Conservation (phyloP, 2,329 filamentous ascomycete genomes). For the Emericellopsis atlantica region DNA sequence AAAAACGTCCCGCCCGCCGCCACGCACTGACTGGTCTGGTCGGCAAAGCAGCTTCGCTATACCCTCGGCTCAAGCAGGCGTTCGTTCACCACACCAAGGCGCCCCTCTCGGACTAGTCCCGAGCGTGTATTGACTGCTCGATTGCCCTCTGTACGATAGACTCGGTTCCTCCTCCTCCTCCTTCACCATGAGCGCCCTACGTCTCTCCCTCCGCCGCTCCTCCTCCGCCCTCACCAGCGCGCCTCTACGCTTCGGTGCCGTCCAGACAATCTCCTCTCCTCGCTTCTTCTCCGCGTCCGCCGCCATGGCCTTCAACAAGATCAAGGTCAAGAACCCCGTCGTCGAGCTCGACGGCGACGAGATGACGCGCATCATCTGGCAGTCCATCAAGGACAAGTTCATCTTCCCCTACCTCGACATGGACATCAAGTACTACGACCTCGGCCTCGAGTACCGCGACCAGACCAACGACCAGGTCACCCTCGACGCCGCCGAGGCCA, state of each 20-base stretch:
- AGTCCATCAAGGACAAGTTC: constrained; percentile 98
- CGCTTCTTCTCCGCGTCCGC: background rate
- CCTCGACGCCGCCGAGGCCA: constrained; percentile 85
- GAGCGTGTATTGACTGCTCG: background rate
- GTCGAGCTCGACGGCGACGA: constrained; percentile 91
- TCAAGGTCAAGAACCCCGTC: constrained; percentile 98
- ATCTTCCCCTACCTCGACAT: constrained; percentile 93
- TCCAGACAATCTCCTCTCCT: constrained; percentile 28
- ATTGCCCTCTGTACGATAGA: constrained; percentile 4
- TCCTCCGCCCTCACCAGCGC: constrained; percentile 30
- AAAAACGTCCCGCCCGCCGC: too few relatives aligned
- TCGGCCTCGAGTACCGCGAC: constrained; percentile 89
- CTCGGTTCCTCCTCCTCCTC: constrained; percentile 7
- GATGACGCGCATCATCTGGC: constrained; percentile 99
- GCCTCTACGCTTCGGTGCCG: constrained; percentile 45
- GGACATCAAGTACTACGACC: constrained; percentile 96
- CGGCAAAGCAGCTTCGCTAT: background rate
- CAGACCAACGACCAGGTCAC: constrained; percentile 96
- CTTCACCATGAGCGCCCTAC: constrained; percentile 15
- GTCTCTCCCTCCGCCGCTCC: constrained; percentile 13
- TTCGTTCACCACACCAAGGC: background rate
- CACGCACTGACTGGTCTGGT: background rate
- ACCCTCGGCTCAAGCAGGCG: constrained; percentile 2
- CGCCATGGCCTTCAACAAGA: constrained; percentile 59
- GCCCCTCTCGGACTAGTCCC: background rate